Evolutionary conservation across 768 basidiomycete genomes (phyloP), one percentile per base, ranked within the genome.

Genomic region (Trametes cingulata): DNA sequence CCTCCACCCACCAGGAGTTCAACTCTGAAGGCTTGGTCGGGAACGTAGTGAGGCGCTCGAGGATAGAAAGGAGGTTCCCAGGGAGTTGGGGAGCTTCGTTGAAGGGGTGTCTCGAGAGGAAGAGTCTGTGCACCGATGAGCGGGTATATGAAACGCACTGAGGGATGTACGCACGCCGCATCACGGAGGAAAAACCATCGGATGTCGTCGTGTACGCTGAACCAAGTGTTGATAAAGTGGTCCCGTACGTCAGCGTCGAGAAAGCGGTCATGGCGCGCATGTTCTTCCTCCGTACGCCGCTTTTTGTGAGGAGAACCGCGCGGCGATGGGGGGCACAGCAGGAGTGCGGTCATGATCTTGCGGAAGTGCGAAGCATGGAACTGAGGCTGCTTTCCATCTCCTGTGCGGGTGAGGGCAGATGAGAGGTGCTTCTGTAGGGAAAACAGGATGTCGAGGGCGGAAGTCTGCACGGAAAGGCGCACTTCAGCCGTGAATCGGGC

Each of bases 181-280:
- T 94, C 90, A 42, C 88, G 82, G 35, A 96, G 80, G 76, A 93
- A 94, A 76, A 90, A 91, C 90, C 90, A 95, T 59, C 93, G 83
- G 33, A 95, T 76, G 67, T 96, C 93, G 67, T 93, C 90, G 69
- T 90, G 69, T 13, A 89, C 83, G 63, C 84, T 86, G 65, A 92
- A 80, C 86, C 88, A 95, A 14, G 81, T 86, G 47, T 82, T 80
- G 54, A 86, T 75, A 67, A 93, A 92, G 12, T 79, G 73, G 42
- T 84, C 75, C 24, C 86, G 74, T 3, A 92, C 84, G 57, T 90
- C 87, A 5, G 77, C 53, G 55, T 87, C 82, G 17, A 87, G 73
- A 36, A 74, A 71, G 1, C 77, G 74, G 24, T 76, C 69, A 40
- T 72, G 66, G 17, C 66, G 0, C 1, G 19, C 10, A 20, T 22